phyloP scores from a whole-genome alignment of 2,329 filamentous ascomycete genomes.

The Fusarium stilboides region DNA sequence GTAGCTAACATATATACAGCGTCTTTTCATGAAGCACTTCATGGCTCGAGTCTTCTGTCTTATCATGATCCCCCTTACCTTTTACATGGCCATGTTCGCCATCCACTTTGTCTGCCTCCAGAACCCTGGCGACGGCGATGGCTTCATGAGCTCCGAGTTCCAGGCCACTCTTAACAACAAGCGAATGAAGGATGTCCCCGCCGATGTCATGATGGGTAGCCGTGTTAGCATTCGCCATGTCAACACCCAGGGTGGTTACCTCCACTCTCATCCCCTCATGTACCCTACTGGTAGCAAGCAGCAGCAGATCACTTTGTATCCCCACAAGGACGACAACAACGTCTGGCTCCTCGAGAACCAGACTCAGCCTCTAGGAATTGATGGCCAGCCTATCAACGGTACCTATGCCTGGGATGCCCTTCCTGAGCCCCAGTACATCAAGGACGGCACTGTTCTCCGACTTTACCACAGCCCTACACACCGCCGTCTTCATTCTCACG shows the following conservation, averaged over 20 bases:
- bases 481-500: constrained; percentile 94
- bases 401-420: constrained; percentile 87
- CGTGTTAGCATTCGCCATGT: constrained; percentile 89
- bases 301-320: constrained; percentile 97
- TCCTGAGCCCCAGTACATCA: constrained; percentile 76
- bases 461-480: constrained; percentile 88
- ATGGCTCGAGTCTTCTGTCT: constrained; percentile 92
- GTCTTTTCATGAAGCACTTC: constrained; percentile 93
- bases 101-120: constrained; percentile 95
- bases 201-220: constrained; percentile 91
- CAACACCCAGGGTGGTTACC: constrained; percentile 97
- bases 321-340: constrained; percentile 99
- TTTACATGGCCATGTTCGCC: constrained; percentile 97
- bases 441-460: constrained; percentile 84
- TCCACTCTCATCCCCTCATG: constrained; percentile 98
- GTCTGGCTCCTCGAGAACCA: constrained; percentile 95
- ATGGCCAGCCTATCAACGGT: constrained; percentile 84
- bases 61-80: constrained; percentile 87
- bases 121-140: constrained; percentile 97
- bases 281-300: constrained; percentile 98
- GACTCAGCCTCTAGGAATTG: constrained; percentile 85
- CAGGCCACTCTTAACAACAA: constrained; percentile 97
- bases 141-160: constrained; percentile 99
- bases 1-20: constrained; percentile 58
- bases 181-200: constrained; percentile 94